Conservation (phyloP, 2,329 filamentous ascomycete species). For the Ambrosiella xylebori region DNA sequence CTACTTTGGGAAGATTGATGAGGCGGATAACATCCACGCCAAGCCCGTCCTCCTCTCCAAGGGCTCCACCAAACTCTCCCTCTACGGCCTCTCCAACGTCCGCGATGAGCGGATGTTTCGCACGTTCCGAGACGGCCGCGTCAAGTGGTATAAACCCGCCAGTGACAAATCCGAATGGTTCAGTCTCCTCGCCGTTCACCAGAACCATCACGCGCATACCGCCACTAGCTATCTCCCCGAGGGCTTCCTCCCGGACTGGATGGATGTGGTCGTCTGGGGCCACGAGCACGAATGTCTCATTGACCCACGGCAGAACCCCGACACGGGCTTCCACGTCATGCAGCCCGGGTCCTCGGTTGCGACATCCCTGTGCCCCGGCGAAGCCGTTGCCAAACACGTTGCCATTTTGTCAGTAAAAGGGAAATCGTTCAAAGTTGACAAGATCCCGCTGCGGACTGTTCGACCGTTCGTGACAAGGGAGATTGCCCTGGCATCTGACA, state of each 20-base stretch:
- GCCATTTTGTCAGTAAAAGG: constrained; percentile 72
- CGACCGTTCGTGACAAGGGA: constrained; percentile 81
- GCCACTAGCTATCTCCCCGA: constrained; percentile 90
- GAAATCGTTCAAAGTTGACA: constrained; percentile 61
- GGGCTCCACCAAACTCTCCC: constrained; percentile 73
- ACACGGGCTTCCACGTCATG: constrained; percentile 89
- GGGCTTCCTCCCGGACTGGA: constrained; percentile 75
- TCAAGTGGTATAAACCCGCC: constrained; percentile 71
- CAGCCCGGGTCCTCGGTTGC: constrained; percentile 93
- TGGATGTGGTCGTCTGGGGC: constrained; percentile 88
- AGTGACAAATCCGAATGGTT: constrained; percentile 82
- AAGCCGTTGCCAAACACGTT: constrained; percentile 82
- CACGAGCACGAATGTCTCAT: constrained; percentile 96
- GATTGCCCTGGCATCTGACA: constrained; percentile 58
- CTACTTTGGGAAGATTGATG: constrained; percentile 82
- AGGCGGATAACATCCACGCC: constrained; percentile 82
- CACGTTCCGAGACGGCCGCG: constrained; percentile 81
- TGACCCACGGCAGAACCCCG: constrained; percentile 63
- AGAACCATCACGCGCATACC: constrained; percentile 87
- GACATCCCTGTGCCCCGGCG: constrained; percentile 76
- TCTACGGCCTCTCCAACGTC: constrained; percentile 92
- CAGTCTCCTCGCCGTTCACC: constrained; percentile 85
- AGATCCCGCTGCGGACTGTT: constrained; percentile 71
- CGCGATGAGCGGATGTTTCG: constrained; percentile 87
- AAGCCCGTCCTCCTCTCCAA: constrained; percentile 91